phyloP scores from a whole-genome alignment of 306 rosid genomes.

The Mucuna pruriens region DNA sequence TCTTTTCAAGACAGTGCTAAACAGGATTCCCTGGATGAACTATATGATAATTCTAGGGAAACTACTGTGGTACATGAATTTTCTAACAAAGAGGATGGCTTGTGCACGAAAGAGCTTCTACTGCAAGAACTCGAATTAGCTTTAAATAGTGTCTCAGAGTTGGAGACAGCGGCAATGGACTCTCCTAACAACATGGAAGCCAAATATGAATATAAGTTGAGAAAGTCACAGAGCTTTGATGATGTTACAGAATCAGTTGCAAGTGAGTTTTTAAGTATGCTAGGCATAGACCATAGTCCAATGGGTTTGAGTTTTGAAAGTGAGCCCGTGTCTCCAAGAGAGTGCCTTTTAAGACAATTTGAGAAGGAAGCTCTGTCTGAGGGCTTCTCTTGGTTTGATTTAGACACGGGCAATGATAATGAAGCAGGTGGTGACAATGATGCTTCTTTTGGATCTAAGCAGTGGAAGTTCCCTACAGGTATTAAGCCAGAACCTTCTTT shows the following conservation, averaged over 20 bases:
- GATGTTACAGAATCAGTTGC: conserved; percentile 72
- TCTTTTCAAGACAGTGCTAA: conserved; percentile 42
- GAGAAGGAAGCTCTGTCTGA: conserved; percentile 75
- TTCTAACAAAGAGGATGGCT: conserved; percentile 41
- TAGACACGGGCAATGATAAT: conserved; percentile 41
- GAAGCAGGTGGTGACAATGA: conserved; percentile 42
- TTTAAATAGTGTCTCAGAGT: conserved; percentile 55
- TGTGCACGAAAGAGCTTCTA: conserved; percentile 61
- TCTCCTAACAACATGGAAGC: conserved; percentile 59
- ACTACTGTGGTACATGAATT: conserved; percentile 36
- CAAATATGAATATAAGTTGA: conserved; percentile 40
- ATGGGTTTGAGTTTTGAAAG: conserved; percentile 63
- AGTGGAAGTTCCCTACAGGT: conserved; percentile 46
- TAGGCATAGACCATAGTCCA: conserved; percentile 70
- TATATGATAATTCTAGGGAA: conserved; percentile 42
- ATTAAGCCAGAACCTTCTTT: conserved; percentile 47
- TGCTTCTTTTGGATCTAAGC: conserved; percentile 45
- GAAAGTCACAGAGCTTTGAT: conserved; percentile 62
- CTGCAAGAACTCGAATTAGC: conserved; percentile 84
- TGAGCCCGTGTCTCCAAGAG: conserved; percentile 92
- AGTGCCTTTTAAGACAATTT: conserved; percentile 78
- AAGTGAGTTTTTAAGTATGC: conserved; percentile 73
- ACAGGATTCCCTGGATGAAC: conserved; percentile 43
- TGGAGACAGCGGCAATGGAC: conserved; percentile 65
- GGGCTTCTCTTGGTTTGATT: conserved; percentile 75